Evolutionary conservation across 2,329 filamentous ascomycete genomes (phyloP).

Genomic region (Verticillium dahliae): DNA sequence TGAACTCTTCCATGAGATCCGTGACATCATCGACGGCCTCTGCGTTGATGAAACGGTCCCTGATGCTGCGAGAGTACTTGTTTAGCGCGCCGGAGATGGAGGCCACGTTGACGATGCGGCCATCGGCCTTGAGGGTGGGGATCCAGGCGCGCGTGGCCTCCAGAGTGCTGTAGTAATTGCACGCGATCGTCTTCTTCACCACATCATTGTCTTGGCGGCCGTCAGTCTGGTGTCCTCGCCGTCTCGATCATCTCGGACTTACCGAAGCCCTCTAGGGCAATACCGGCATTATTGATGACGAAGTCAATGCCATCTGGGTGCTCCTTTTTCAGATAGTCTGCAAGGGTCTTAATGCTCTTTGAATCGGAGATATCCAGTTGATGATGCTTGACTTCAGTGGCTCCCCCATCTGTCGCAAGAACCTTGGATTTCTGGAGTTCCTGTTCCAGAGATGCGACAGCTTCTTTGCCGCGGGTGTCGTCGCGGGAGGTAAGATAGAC

Average conservation of each 20-base stretch:
- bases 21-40: conserved; percentile 35
- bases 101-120: conserved; percentile 42
- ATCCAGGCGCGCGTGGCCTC: conserved; percentile 35
- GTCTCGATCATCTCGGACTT: not conserved
- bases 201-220: conserved; percentile 28
- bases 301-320: conserved; percentile 44
- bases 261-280: conserved; percentile 39
- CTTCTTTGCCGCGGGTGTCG: conserved; percentile 35
- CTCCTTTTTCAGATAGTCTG: conserved; percentile 29
- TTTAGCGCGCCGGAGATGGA: conserved; percentile 35
- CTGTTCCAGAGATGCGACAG: conserved; percentile 31
- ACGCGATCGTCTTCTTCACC: conserved; percentile 39
- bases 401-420: conserved; percentile 28
- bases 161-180: conserved; percentile 47
- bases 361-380: conserved; percentile 39
- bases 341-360: conserved; percentile 34
- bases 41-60: conserved; percentile 31
- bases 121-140: conserved; percentile 33
- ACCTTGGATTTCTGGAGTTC: conserved; percentile 38
- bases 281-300: conserved; percentile 47
- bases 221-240: not conserved
- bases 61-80: conserved; percentile 36
- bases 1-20: conserved; percentile 41
- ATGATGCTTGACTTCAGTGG: conserved; percentile 38
- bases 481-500: conserved; percentile 49